Percentiles rank a stretch among this genome's conserved stretches.
phyloP scores from a whole-genome alignment of 768 basidiomycete species.

The Sporobolomyces phaffii region DNA sequence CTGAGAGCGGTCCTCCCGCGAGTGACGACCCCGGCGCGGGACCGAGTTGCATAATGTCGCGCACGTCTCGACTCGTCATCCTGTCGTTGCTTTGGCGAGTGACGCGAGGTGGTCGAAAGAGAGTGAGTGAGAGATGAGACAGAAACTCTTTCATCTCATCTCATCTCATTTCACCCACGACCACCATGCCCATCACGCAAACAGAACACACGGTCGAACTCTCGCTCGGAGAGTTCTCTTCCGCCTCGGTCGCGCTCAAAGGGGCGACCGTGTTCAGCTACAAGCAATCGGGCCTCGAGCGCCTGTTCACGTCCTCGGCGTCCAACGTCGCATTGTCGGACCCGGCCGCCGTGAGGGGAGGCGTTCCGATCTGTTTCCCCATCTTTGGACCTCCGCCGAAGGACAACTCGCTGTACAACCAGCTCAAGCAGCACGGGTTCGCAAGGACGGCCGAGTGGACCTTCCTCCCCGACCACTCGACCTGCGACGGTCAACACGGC shows the following conservation, averaged over 20 bases:
- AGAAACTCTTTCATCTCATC: background rate
- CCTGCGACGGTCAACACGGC: constrained; percentile 61
- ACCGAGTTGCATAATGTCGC: constrained; percentile 68
- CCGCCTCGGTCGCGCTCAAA: constrained; percentile 20
- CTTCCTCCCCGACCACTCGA: constrained; percentile 52
- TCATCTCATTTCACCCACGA: background rate
- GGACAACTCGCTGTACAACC: constrained; percentile 57
- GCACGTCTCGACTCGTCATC: constrained; percentile 58
- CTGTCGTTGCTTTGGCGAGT: background rate
- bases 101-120: background rate
- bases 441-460: constrained; percentile 72
- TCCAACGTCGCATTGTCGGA: constrained; percentile 8
- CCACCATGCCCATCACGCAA: constrained; percentile 9
- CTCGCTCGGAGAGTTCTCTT: constrained; percentile 7
- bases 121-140: background rate
- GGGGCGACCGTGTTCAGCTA: constrained; percentile 39
- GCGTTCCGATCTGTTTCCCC: constrained; percentile 43
- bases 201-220: background rate
- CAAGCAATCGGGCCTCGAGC: constrained; percentile 20
- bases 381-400: constrained; percentile 77
- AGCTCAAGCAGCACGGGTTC: constrained; percentile 82
- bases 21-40: constrained; percentile 41
- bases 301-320: constrained; percentile 36
- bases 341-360: constrained; percentile 40
- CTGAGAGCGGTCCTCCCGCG: constrained; percentile 45